Base-by-base conservation (phyloP, 768 basidiomycete genomes). In the Lactarius sp. region DNA sequence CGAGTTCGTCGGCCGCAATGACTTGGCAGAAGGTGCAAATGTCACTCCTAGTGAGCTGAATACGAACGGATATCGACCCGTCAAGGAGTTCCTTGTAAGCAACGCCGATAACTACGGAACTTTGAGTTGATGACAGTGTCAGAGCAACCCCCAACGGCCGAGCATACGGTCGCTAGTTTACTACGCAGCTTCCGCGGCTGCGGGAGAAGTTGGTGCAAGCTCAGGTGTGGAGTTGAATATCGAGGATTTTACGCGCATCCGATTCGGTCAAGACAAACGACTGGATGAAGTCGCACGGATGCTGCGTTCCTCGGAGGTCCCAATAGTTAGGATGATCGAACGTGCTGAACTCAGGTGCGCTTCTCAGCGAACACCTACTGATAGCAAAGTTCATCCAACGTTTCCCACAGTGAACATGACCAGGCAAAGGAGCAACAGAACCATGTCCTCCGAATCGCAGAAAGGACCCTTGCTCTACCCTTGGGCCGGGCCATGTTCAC, bases 401-500 rank as follows among this genome's bases (percentile, higher is more conserved):
- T 27, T 18, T 54, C 20, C 52, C 33, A 42, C 66, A 96, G 93
- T 65, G 96, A 98, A 68, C 87, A 88, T 64, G 94, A 98, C 52
- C 86, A 92, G 67, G 81, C 85, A 10, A 87, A 89, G 67, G 92
- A 94, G 68, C 88, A 96, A 54, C 92, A 96, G 70, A 81, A 80
- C 49, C 85, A 92, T 65, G 88, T 91, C 3, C 76, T 88, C 36
- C 84, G 90, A 10, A 84, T 96, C 41, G 88, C 90, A 16, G 88
- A 92, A 69, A 81, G 95, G 41, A 98, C 94, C 0, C 79, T 97
- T n/a, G 87, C 96, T 2, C 77, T 97, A 37, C 87, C 95, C 0
- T 84, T 93, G 64, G 97, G 97, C 9, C 82, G 92, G 62, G 94
- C 92, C 0, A 86, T 97, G 79, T 96, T 94, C 72, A 93, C 90